Percentiles rank a stretch among this genome's conserved stretches.
Evolutionary conservation across 2,329 filamentous ascomycete species (phyloP).

Genomic region (Parastagonospora nodorum): DNA sequence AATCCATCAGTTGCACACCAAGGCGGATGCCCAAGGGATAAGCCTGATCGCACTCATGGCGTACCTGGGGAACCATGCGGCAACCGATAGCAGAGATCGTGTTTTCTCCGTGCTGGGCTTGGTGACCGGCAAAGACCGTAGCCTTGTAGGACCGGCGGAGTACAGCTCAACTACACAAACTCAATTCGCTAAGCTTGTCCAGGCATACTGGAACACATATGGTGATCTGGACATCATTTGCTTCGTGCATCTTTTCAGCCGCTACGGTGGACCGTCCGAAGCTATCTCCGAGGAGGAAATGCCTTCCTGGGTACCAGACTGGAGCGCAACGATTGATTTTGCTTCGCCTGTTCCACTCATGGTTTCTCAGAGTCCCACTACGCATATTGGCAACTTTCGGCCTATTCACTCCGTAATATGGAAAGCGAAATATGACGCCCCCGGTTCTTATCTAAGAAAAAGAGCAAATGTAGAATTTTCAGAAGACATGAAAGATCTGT

Average conservation of each 20-base stretch:
- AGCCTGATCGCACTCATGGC: conserved; percentile 34
- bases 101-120: conserved; percentile 39
- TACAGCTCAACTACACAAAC: conserved; percentile 21
- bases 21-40: conserved; percentile 19
- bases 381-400: conserved; percentile 37
- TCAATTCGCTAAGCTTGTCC: conserved; percentile 35
- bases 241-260: conserved; percentile 36
- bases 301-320: conserved; percentile 37
- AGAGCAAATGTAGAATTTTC: conserved; percentile 27
- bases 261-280: conserved; percentile 20
- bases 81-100: conserved; percentile 34
- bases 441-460: conserved; percentile 21
- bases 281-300: conserved; percentile 12
- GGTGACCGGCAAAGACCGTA: conserved; percentile 26
- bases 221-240: conserved; percentile 35
- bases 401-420: conserved; percentile 26
- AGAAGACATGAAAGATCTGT: conserved; percentile 26
- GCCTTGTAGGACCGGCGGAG: conserved; percentile 29
- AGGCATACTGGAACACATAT: conserved; percentile 31
- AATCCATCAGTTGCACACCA: conserved; percentile 33
- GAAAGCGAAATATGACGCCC: conserved; percentile 33
- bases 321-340: conserved; percentile 22
- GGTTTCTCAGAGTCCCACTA: conserved; percentile 38
- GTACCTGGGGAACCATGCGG: conserved; percentile 35
- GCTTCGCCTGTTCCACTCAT: conserved; percentile 40